phyloP scores from a whole-genome alignment of 2,329 filamentous ascomycete genomes.

The Aspergillus tubingensis region DNA sequence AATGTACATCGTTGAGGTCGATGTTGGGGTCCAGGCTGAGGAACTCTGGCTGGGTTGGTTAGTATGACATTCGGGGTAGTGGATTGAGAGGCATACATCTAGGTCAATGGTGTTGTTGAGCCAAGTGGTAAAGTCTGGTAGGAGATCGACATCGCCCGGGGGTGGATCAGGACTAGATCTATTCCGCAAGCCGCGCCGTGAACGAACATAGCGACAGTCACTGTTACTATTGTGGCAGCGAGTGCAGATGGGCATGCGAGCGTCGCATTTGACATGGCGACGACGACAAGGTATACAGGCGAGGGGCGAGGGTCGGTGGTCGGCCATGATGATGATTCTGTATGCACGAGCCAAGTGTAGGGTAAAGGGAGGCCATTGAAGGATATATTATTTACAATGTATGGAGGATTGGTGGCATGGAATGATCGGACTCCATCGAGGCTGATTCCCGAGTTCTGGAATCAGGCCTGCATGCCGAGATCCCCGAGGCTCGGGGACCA shows the following conservation, averaged over 20 bases:
- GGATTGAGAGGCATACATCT: background rate
- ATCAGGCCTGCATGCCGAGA: constrained; percentile 17
- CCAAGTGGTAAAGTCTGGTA: constrained; percentile 1
- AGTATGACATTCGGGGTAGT: background rate
- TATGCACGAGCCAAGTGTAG: too few relatives aligned
- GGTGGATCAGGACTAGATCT: constrained; percentile 4
- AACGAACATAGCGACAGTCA: constrained; percentile 51
- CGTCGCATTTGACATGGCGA: constrained; percentile 50
- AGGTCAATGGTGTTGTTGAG: background rate
- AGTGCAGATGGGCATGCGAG: constrained; percentile 43
- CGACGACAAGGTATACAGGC: constrained; percentile 32
- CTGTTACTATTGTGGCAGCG: constrained; percentile 45
- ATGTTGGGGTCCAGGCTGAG: background rate
- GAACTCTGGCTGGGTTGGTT: constrained; percentile 2
- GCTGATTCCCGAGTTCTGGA: constrained; percentile 3
- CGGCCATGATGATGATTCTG: background rate
- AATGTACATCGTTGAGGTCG: background rate
- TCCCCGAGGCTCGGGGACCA: constrained; percentile 25
- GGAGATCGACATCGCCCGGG: constrained; percentile 14
- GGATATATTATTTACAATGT: background rate
- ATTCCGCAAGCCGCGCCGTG: constrained; percentile 41
- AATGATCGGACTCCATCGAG: background rate
- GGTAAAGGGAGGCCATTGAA: background rate
- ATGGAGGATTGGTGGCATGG: background rate
- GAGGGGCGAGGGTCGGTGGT: constrained; percentile 20